Evolutionary conservation across 1,139 yeast species (phyloP).

Genomic region (Protomyces inundatus): DNA sequence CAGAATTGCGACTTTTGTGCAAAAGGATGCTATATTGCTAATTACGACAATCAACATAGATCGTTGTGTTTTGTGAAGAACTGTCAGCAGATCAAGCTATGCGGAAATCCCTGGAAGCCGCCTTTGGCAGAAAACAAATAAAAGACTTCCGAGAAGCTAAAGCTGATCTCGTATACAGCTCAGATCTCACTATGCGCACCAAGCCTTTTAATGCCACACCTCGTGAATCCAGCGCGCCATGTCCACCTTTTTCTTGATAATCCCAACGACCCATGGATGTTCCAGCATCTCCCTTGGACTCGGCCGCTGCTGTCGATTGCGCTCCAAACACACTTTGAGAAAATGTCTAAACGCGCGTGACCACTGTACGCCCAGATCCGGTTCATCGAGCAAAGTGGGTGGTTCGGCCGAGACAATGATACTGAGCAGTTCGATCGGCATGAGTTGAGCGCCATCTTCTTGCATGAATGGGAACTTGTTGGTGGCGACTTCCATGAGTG

Average conservation of each 20-base stretch:
- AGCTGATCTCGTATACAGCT: too few relatives aligned
- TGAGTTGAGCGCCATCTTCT: conserved; percentile 42
- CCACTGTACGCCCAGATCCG: conserved; percentile 73
- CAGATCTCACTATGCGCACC: too few relatives aligned
- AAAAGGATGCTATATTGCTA: too few relatives aligned
- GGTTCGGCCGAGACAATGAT: conserved; percentile 71
- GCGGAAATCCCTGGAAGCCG: too few relatives aligned
- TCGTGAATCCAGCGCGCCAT: conserved; percentile 82
- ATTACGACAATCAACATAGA: too few relatives aligned
- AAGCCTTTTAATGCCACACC: conserved; percentile 56
- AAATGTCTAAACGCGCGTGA: conserved; percentile 76
- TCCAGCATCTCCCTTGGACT: conserved; percentile 86
- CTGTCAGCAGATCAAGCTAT: too few relatives aligned
- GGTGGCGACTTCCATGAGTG: conserved; percentile 79
- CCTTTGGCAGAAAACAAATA: too few relatives aligned
- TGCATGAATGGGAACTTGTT: conserved; percentile 57
- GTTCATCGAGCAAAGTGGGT: conserved; percentile 73
- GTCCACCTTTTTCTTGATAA: conserved; percentile 51
- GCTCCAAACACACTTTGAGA: conserved; percentile 71
- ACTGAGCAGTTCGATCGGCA: conserved; percentile 80
- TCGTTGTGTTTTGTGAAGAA: too few relatives aligned
- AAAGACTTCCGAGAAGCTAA: too few relatives aligned
- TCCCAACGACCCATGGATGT: conserved; percentile 86
- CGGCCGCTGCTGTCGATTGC: conserved; percentile 74
- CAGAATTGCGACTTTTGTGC: too few relatives aligned